phyloP scores from a whole-genome alignment of 306 rosid species.

The Carpinus viminea region DNA sequence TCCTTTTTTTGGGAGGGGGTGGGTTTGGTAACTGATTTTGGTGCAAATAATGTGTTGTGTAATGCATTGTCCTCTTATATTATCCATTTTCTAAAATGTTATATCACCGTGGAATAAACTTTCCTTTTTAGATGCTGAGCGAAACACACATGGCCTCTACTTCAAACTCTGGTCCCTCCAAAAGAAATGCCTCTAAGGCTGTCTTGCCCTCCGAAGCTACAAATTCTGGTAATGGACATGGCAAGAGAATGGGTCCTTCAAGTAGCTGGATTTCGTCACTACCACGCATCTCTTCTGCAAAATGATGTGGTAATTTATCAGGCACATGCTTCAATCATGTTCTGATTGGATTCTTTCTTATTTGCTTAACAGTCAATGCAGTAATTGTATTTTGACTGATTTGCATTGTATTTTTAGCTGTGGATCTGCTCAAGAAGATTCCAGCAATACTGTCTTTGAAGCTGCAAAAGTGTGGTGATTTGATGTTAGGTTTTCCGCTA shows the following conservation, averaged over 20 bases:
- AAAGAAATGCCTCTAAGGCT: conserved; percentile 58
- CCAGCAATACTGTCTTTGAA: conserved; percentile 28
- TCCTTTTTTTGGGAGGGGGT: neutral
- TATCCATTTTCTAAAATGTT: conserved; percentile 1
- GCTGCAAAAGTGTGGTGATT: conserved; percentile 44
- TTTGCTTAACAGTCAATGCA: neutral
- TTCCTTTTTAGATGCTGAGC: conserved; percentile 54
- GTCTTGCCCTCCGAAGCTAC: conserved; percentile 51
- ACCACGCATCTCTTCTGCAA: conserved; percentile 76
- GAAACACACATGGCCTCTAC: conserved; percentile 61
- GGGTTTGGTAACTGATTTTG: neutral
- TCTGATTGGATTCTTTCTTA: conserved; percentile 16
- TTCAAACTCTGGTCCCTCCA: conserved; percentile 59
- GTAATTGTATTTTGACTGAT: conserved; percentile 25
- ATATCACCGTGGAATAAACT: conserved; percentile 16
- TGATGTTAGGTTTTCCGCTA: conserved; percentile 35
- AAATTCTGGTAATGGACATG: conserved; percentile 54
- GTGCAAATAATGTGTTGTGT: neutral
- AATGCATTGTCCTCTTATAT: neutral
- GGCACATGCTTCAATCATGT: conserved; percentile 11
- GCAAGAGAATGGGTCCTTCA: conserved; percentile 71
- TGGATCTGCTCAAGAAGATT: conserved; percentile 40
- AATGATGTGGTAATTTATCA: conserved; percentile 58
- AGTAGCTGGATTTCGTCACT: conserved; percentile 90
- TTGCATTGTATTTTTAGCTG: conserved; percentile 43